These are phyloP conservation scores for Quercus bicolor DNA, from an alignment of 306 rosid species.

Conservation along the genomic window DNA sequence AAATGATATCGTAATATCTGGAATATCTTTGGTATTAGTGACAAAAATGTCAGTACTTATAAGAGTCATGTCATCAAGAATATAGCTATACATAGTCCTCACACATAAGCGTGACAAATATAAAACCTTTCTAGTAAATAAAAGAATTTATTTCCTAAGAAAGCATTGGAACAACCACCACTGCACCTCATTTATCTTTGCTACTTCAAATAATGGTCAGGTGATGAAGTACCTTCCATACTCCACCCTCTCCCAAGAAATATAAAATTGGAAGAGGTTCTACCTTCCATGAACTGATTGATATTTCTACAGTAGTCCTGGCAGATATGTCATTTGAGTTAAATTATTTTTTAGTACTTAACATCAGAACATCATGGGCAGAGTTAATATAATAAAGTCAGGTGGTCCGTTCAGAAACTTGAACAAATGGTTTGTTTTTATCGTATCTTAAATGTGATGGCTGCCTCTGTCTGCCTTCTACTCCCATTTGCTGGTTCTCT, in stretches of 20 bases:
- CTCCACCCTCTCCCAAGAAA: background rate
- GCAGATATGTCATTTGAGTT: background rate
- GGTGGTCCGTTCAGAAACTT: slow-evolving; percentile 17
- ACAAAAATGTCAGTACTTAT: background rate
- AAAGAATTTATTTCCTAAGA: slow-evolving; percentile 10
- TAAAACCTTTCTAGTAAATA: background rate
- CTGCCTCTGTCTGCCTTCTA: slow-evolving; percentile 7
- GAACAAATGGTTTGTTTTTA: slow-evolving; percentile 26
- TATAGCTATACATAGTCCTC: background rate
- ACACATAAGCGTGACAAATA: background rate
- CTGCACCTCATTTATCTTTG: background rate
- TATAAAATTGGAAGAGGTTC: background rate
- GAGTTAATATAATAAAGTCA: slow-evolving; percentile 9
- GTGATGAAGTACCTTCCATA: slow-evolving; percentile 4
- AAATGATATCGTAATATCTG: background rate
- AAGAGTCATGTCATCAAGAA: background rate
- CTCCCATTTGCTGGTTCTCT: slow-evolving; percentile 11
- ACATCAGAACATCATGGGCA: slow-evolving; percentile 34
- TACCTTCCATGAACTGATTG: slow-evolving; percentile 3
- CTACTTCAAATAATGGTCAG: slow-evolving; percentile 3
- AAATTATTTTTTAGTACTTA: slow-evolving; percentile 9
- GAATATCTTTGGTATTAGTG: background rate
- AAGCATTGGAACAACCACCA: background rate
- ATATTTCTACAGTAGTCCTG: slow-evolving; percentile 27
- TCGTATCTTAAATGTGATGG: slow-evolving; percentile 5